These are phyloP conservation scores for Penicillium manginii DNA, from an alignment of 495 filamentous ascomycete genomes.

Conservation along the genomic window DNA sequence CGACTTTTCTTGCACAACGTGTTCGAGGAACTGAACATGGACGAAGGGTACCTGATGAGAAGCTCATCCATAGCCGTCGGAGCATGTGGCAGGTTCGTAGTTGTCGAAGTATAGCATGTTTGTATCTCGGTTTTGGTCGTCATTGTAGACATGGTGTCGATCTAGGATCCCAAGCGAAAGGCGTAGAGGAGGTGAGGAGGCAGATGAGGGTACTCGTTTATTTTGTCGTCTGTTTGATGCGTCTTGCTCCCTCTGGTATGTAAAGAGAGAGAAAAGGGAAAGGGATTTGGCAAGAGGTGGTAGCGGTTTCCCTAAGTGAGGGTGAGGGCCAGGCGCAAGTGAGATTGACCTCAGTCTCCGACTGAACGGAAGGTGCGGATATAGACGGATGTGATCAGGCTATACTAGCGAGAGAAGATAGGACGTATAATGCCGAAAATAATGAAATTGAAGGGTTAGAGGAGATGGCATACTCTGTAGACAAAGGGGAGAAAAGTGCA, in stretches of 20 bases:
- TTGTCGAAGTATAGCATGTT: slow-evolving; percentile 42
- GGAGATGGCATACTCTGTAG: not conserved
- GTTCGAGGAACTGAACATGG: slow-evolving; percentile 26
- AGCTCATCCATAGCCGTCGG: slow-evolving; percentile 43
- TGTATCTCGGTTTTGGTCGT: slow-evolving; percentile 44
- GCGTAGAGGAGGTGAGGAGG: not conserved
- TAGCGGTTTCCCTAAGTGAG: not conserved
- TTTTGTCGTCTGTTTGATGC: too few species aligned
- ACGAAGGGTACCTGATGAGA: slow-evolving; percentile 41
- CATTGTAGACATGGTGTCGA: slow-evolving; percentile 1
- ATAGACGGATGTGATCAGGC: slow-evolving; percentile 19
- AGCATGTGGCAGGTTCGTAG: slow-evolving; percentile 37
- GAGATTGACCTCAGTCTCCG: not conserved
- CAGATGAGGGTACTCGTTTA: not conserved
- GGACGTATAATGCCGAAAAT: not conserved
- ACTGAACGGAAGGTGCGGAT: slow-evolving; percentile 15
- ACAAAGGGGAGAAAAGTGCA: not conserved
- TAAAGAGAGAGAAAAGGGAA: not conserved
- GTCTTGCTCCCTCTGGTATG: too few species aligned
- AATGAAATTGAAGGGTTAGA: not conserved
- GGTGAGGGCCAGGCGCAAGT: not conserved
- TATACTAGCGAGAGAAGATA: not conserved
- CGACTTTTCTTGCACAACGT: slow-evolving; percentile 23
- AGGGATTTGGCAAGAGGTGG: not conserved
- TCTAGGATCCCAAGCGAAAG: slow-evolving; percentile 5